Conservation (phyloP, 2,329 filamentous ascomycete genomes). For the Paecilomyces sp. region DNA sequence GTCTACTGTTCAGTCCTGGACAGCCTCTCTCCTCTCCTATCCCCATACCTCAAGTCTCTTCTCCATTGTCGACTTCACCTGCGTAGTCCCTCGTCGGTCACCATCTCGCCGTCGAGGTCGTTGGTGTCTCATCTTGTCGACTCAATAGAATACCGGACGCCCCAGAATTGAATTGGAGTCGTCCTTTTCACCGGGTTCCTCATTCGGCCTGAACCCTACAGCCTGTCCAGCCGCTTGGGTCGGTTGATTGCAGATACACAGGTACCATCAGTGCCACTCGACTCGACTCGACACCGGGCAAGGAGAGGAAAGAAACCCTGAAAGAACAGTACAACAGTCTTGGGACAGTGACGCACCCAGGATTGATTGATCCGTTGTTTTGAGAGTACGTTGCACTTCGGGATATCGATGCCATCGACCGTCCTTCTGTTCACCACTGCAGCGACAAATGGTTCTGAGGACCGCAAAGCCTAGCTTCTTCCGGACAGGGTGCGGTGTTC, state of each 20-base stretch:
- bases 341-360: background rate
- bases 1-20: no score
- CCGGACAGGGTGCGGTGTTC: background rate
- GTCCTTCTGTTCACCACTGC: background rate
- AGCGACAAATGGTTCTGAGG: background rate
- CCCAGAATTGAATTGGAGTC: background rate
- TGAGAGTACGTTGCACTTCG: background rate
- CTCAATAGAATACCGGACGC: background rate
- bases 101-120: background rate
- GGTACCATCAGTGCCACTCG: background rate
- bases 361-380: background rate
- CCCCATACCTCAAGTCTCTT: background rate
- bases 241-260: background rate
- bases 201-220: background rate
- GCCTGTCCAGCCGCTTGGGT: background rate
- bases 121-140: background rate
- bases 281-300: background rate
- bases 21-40: background rate
- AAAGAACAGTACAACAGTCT: background rate
- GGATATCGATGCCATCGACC: background rate
- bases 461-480: background rate
- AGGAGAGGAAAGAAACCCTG: background rate
- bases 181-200: background rate
- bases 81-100: background rate
- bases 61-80: background rate